Conservation (phyloP, 805 yeast species). For the Candida maltosa region DNA sequence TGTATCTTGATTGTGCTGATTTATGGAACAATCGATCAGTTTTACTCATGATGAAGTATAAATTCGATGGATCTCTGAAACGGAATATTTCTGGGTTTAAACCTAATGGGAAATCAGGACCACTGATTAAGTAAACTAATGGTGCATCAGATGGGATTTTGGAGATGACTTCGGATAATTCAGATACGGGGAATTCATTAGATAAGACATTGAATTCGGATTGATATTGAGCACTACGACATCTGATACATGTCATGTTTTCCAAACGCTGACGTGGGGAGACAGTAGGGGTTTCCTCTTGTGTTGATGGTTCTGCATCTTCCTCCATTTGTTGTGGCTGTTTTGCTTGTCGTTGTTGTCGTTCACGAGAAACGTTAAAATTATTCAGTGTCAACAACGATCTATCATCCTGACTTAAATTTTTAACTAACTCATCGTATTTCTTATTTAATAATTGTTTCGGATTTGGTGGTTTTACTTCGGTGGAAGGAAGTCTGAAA, state of each 20-base stretch:
- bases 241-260: slow-evolving; percentile 51
- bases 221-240: slow-evolving; percentile 49
- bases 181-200: slow-evolving; percentile 30
- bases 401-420: slow-evolving; percentile 24
- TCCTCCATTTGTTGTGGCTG: neutral
- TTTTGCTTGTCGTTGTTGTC: too few relatives aligned
- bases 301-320: neutral
- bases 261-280: too few relatives aligned
- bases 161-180: slow-evolving; percentile 16
- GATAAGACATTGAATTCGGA: slow-evolving; percentile 26
- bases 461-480: slow-evolving; percentile 3
- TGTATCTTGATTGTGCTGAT: slow-evolving; percentile 20
- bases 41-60: slow-evolving; percentile 42
- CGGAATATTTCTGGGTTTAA: slow-evolving; percentile 35
- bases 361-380: slow-evolving; percentile 2
- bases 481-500: slow-evolving; percentile 18
- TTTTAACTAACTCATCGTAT: slow-evolving; percentile 15
- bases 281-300: neutral
- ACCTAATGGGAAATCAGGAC: slow-evolving; percentile 71
- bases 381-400: slow-evolving; percentile 20
- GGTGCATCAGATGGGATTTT: slow-evolving; percentile 43
- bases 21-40: slow-evolving; percentile 41
- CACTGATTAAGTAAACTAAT: slow-evolving; percentile 60
- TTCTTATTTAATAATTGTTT: slow-evolving; percentile 21
- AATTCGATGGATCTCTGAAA: slow-evolving; percentile 27